These are phyloP conservation scores for Fraxinus baroniana DNA, from an alignment of 305 asterid species.

Conservation along the genomic window DNA sequence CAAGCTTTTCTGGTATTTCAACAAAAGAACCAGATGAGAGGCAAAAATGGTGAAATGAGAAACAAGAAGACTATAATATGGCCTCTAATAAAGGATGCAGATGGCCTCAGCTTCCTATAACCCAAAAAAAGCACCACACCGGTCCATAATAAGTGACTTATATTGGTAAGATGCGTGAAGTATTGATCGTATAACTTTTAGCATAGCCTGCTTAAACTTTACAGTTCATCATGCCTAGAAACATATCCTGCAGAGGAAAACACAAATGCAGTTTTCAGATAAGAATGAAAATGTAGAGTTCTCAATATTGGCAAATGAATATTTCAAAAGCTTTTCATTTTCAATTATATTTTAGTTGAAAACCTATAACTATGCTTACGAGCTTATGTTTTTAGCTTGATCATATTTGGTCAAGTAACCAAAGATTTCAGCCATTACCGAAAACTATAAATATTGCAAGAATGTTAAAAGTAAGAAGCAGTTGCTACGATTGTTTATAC, in stretches of 20 bases:
- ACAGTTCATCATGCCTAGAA: constrained; percentile 52
- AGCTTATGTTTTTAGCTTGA: neutral
- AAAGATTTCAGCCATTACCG: neutral
- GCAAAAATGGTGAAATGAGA: neutral
- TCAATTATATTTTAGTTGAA: constrained; percentile 10
- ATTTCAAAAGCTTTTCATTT: neutral
- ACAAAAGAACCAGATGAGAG: neutral
- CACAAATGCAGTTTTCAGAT: constrained; percentile 9
- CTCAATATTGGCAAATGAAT: neutral
- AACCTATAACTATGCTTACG: neutral
- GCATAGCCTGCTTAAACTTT: constrained; percentile 19
- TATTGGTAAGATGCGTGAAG: neutral
- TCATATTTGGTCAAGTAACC: neutral
- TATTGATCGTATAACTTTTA: constrained; percentile 6
- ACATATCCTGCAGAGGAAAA: constrained; percentile 37
- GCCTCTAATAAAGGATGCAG: constrained; percentile 10
- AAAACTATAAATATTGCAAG: neutral
- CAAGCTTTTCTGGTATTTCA: neutral
- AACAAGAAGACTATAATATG: neutral
- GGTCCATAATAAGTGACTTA: constrained; percentile 14
- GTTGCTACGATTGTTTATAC: neutral
- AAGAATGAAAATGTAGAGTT: neutral
- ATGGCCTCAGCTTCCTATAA: neutral
- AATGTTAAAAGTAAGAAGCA: neutral
- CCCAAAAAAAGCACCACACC: constrained; percentile 6